phyloP scores from a whole-genome alignment of 768 basidiomycete genomes.

The Melanogaster broomeanus region DNA sequence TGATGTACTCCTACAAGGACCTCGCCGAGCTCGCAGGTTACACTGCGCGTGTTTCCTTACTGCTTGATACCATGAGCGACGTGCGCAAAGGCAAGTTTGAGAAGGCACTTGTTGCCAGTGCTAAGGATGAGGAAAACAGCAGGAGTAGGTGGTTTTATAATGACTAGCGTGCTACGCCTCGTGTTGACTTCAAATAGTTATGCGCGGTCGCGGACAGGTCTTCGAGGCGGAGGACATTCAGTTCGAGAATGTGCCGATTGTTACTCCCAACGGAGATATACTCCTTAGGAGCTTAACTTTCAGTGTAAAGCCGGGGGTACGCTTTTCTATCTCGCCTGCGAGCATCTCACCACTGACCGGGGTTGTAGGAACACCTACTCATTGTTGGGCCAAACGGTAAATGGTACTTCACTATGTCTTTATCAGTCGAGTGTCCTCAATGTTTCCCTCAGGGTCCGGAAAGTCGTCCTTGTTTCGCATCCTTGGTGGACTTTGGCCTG shows the following conservation, averaged over 20 bases:
- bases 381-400: conserved; percentile 94
- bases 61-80: conserved; percentile 90
- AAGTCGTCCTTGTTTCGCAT: conserved; percentile 96
- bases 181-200: conserved; percentile 47
- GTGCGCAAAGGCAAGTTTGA: conserved; percentile 82
- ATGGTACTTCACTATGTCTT: background rate
- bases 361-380: conserved; percentile 76
- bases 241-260: conserved; percentile 92
- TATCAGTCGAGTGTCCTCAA: background rate
- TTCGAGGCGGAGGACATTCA: conserved; percentile 87
- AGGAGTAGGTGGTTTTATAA: conserved; percentile 52
- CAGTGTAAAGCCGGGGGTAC: conserved; percentile 83
- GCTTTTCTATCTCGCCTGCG: background rate
- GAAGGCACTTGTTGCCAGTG: conserved; percentile 82
- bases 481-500: conserved; percentile 94
- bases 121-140: conserved; percentile 70
- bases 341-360: background rate
- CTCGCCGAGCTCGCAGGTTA: conserved; percentile 95
- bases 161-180: background rate
- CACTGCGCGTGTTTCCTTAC: conserved; percentile 84
- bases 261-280: conserved; percentile 95
- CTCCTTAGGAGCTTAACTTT: conserved; percentile 85
- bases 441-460: conserved; percentile 60
- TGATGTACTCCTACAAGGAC: conserved; percentile 98
- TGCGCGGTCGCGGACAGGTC: conserved; percentile 76